Percentiles rank a stretch among this genome's conserved stretches.
Evolutionary conservation across 345 rosid species (phyloP).

Genomic region (Geranium brycei): DNA sequence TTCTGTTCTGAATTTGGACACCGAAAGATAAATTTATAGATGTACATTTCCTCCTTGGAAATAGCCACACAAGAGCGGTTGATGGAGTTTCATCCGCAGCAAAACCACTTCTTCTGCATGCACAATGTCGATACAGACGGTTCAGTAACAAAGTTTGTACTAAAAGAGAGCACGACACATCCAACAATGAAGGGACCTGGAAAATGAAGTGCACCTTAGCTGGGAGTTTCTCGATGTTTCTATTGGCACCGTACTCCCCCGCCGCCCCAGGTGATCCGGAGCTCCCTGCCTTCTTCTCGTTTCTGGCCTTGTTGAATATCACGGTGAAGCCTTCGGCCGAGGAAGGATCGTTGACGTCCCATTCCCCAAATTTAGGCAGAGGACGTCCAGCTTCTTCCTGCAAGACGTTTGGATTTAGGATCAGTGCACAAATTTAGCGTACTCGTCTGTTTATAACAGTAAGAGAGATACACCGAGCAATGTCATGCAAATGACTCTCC

Average conservation of each 20-base stretch:
- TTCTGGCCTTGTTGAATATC: background rate
- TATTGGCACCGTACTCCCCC: background rate
- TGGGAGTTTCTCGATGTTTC: background rate
- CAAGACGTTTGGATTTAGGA: background rate
- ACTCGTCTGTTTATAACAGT: too few relatives aligned
- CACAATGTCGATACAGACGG: too few relatives aligned
- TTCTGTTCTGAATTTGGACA: too few relatives aligned
- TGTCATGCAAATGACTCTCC: too few relatives aligned
- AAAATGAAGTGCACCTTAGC: background rate
- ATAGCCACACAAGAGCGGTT: background rate
- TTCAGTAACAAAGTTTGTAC: background rate
- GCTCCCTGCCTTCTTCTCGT: background rate
- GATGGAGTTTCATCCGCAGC: background rate
- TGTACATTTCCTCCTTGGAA: background rate
- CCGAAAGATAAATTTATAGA: background rate
- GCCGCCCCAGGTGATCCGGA: background rate
- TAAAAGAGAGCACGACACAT: background rate
- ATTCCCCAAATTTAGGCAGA: background rate
- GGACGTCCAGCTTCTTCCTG: background rate
- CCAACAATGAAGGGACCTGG: background rate
- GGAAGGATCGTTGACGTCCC: background rate
- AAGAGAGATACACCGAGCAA: too few relatives aligned
- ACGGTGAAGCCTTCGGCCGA: background rate
- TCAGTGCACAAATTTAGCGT: background rate
- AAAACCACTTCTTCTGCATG: background rate